Conservation (phyloP, 805 yeast species). For the Saturnispora diversa region DNA sequence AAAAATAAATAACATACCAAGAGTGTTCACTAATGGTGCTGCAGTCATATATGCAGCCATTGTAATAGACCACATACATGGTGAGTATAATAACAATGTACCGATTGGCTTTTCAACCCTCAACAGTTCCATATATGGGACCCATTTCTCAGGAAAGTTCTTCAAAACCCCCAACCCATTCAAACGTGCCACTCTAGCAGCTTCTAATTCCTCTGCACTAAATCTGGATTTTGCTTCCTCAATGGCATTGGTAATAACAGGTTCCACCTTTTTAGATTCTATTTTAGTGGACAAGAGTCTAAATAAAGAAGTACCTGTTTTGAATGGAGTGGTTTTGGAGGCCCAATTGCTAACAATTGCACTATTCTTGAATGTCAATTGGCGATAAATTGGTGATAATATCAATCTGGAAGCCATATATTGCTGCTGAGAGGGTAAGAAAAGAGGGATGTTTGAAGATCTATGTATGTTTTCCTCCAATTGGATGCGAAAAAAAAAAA, state of each 20-base stretch:
- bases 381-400: too few species aligned
- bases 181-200: slow-evolving; percentile 44
- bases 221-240: slow-evolving; percentile 19
- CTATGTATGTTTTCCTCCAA: too few species aligned
- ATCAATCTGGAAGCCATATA: too few species aligned
- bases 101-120: slow-evolving; percentile 96
- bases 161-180: slow-evolving; percentile 43
- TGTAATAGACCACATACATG: slow-evolving; percentile 87
- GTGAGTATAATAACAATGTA: slow-evolving; percentile 70
- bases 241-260: slow-evolving; percentile 1
- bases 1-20: slow-evolving; percentile 58
- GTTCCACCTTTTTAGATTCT: background rate
- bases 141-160: slow-evolving; percentile 60
- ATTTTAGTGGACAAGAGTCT: background rate
- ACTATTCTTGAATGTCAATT: too few species aligned
- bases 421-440: too few species aligned
- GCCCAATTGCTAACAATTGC: too few species aligned
- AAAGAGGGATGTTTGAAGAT: too few species aligned
- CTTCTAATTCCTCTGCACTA: slow-evolving; percentile 36
- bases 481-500: too few species aligned
- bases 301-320: too few species aligned
- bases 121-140: slow-evolving; percentile 89
- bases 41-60: slow-evolving; percentile 73
- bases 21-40: slow-evolving; percentile 60
- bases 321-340: too few species aligned